Percentiles rank a stretch among this genome's conserved stretches.
Conservation (phyloP, 2,329 filamentous ascomycete species). For the Ophiosphaerella korrae region DNA sequence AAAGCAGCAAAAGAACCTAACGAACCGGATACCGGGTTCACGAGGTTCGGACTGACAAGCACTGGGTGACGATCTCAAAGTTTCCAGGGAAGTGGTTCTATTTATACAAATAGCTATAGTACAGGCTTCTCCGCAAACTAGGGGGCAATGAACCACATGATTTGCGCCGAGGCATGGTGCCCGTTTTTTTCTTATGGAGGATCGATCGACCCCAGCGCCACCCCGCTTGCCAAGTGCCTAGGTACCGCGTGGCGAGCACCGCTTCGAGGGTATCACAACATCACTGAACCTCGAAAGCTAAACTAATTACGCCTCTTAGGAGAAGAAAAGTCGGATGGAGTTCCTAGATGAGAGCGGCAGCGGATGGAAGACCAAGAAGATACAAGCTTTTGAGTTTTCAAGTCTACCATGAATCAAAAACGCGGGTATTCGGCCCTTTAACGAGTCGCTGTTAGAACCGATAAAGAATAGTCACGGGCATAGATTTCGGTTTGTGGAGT, state of each 20-base stretch:
- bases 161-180: slow-evolving; percentile 25
- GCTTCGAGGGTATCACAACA: slow-evolving; percentile 7
- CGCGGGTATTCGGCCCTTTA: slow-evolving; percentile 3
- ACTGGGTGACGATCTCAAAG: slow-evolving; percentile 5
- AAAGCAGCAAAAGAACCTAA: neutral
- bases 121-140: slow-evolving; percentile 32
- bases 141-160: slow-evolving; percentile 7
- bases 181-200: slow-evolving; percentile 10
- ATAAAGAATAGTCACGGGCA: neutral
- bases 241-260: slow-evolving; percentile 3
- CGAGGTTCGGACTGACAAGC: slow-evolving; percentile 5
- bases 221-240: slow-evolving; percentile 28
- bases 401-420: slow-evolving; percentile 7
- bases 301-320: neutral
- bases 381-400: slow-evolving; percentile 9
- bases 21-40: slow-evolving; percentile 3
- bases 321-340: slow-evolving; percentile 15
- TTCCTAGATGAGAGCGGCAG: slow-evolving; percentile 18
- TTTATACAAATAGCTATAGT: slow-evolving; percentile 24
- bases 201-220: slow-evolving; percentile 16
- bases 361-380: slow-evolving; percentile 19
- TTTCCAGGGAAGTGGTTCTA: slow-evolving; percentile 22
- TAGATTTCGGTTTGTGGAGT: slow-evolving; percentile 24
- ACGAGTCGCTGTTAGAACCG: slow-evolving; percentile 5
- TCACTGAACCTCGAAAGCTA: slow-evolving; percentile 5